Conservation (phyloP, 352 stramenopile genomes). For the Blastocystis hominis region DNA sequence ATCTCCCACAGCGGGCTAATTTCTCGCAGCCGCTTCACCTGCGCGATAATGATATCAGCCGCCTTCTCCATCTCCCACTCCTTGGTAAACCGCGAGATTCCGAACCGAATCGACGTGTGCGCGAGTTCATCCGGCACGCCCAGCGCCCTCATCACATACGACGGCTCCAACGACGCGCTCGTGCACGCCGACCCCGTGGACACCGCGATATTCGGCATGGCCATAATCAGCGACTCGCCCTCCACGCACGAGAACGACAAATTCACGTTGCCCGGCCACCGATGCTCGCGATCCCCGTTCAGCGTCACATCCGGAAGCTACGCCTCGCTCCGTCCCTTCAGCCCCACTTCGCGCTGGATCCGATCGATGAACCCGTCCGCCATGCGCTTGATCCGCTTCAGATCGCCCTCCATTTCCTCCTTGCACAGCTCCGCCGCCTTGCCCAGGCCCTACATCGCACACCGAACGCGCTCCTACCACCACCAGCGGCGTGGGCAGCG, state of each 20-base stretch:
- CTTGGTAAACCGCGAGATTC: constrained; percentile 92
- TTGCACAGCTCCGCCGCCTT: constrained; percentile 80
- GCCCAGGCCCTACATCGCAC: constrained; percentile 69
- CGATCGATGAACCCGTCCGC: constrained; percentile 77
- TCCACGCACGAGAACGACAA: constrained; percentile 98
- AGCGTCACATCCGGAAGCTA: constrained; percentile 82
- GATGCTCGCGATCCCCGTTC: constrained; percentile 83
- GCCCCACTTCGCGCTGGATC: constrained; percentile 66
- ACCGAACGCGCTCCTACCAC: constrained; percentile 64
- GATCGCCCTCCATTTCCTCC: constrained; percentile 88
- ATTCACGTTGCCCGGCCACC: constrained; percentile 92
- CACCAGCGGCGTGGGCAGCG: constrained; percentile 70
- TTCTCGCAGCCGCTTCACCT: constrained; percentile 88
- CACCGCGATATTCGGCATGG: constrained; percentile 88
- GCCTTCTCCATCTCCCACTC: constrained; percentile 92
- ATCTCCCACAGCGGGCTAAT: constrained; percentile 99
- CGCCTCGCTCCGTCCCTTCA: background rate
- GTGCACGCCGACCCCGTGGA: constrained; percentile 90
- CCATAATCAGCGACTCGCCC: constrained; percentile 96
- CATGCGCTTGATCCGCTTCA: constrained; percentile 73
- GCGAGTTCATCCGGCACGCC: constrained; percentile 95
- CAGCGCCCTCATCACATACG: constrained; percentile 93
- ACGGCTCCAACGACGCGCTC: constrained; percentile 86
- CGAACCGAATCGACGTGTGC: constrained; percentile 92
- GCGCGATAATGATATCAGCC: constrained; percentile 79